Percentiles rank a stretch among this genome's conserved stretches.
Conservation (phyloP, 441 rosid species). For the Manihot esculenta region DNA sequence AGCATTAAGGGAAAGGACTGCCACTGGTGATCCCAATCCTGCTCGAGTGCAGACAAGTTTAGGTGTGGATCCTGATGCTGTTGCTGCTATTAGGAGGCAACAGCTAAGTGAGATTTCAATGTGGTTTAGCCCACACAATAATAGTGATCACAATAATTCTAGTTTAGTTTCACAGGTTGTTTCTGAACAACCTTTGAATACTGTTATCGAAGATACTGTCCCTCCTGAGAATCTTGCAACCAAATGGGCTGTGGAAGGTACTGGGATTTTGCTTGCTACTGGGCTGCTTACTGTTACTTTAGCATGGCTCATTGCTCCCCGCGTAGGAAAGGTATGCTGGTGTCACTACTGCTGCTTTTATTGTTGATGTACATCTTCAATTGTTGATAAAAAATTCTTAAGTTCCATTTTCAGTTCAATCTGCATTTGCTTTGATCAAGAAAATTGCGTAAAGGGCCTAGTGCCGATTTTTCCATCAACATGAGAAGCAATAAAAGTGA, state of each 20-base stretch:
- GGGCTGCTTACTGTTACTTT: slow-evolving; percentile 85
- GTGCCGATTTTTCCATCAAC: neutral
- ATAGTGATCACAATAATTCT: slow-evolving; percentile 32
- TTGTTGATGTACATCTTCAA: neutral
- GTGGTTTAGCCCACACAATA: slow-evolving; percentile 74
- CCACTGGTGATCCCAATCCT: slow-evolving; percentile 77
- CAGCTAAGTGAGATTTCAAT: slow-evolving; percentile 79
- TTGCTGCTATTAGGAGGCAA: slow-evolving; percentile 89
- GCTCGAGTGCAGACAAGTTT: slow-evolving; percentile 42
- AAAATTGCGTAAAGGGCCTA: neutral
- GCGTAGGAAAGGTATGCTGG: slow-evolving; percentile 76
- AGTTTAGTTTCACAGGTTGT: slow-evolving; percentile 50
- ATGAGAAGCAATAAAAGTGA: neutral
- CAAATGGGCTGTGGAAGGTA: slow-evolving; percentile 95
- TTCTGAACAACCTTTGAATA: slow-evolving; percentile 57
- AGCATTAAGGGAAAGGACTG: slow-evolving; percentile 76
- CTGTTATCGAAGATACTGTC: slow-evolving; percentile 45
- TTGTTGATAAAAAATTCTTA: neutral
- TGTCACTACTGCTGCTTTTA: neutral
- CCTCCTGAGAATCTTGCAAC: slow-evolving; percentile 68
- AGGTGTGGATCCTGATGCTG: slow-evolving; percentile 84
- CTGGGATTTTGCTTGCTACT: slow-evolving; percentile 88
- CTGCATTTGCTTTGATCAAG: neutral
- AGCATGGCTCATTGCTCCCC: slow-evolving; percentile 97
- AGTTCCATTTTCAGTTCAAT: neutral